Percentiles rank a stretch among this genome's conserved stretches.
Evolutionary conservation across 768 basidiomycete genomes (phyloP).

Genomic region (Cystofilobasidium bisporidii): DNA sequence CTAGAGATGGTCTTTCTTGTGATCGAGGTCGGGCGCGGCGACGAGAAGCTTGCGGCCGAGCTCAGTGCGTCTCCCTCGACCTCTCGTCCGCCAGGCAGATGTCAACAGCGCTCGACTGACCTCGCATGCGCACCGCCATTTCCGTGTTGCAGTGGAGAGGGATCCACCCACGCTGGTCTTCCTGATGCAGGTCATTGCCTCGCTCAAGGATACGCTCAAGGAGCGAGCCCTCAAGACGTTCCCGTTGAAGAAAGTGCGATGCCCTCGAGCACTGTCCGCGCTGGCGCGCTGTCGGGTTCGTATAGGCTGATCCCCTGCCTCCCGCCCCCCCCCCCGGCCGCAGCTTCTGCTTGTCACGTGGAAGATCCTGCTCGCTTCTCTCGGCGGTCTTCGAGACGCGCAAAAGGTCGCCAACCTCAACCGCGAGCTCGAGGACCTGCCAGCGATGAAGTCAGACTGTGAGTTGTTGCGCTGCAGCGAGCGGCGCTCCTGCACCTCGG

Average conservation of each 20-base stretch:
- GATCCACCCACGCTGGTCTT: conserved; percentile 80
- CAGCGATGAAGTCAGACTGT: conserved; percentile 44
- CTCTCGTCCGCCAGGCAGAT: too few species aligned
- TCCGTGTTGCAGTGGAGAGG: conserved; percentile 78
- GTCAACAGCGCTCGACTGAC: too few species aligned
- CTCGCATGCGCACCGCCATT: too few species aligned
- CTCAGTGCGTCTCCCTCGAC: conserved; percentile 78
- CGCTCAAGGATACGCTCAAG: conserved; percentile 23
- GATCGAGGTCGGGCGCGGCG: conserved; percentile 83
- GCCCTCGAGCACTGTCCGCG: too few species aligned
- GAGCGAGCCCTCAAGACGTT: conserved; percentile 49
- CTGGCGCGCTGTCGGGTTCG: too few species aligned
- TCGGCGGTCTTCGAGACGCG: conserved; percentile 83
- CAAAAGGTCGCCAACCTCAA: conserved; percentile 71
- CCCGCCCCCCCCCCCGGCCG: neutral
- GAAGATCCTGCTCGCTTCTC: conserved; percentile 85
- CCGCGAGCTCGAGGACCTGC: conserved; percentile 72
- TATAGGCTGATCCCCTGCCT: neutral
- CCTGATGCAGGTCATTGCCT: conserved; percentile 19
- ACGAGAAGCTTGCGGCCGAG: conserved; percentile 92
- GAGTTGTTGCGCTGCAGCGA: too few species aligned
- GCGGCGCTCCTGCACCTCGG: too few species aligned
- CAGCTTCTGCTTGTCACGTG: conserved; percentile 86
- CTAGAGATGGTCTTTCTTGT: conserved; percentile 91
- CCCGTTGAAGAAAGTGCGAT: conserved; percentile 92